Evolutionary conservation across 257 asterid species (phyloP), one percentile per base, ranked within the genome.

Genomic region (Osmanthus fragrans): DNA sequence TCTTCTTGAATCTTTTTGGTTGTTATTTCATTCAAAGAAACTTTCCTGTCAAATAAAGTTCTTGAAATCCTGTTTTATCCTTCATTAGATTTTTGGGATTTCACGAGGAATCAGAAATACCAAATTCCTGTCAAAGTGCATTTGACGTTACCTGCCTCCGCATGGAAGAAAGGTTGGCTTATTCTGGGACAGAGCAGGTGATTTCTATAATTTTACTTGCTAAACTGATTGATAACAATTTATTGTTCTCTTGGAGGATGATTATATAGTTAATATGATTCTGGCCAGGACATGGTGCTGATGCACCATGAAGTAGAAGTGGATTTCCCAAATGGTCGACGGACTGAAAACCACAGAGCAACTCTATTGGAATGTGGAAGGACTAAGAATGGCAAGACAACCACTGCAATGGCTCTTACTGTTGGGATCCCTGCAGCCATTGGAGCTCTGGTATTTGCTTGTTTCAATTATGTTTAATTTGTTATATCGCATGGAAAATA

Each of bases 361-460:
- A 95, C 99, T 0, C 82, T 95, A 36, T 80, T 95, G 76, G 99
- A 89, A 85, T 86, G 89, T 3, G 98, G 99, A 9, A 95, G 88
- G 77, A 88, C 75, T 12, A 85, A 76, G 21, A 85, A 84, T 18
- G 92, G 77, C 71, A 91, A 84, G 33, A 56, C 88, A 7, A 86
- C 88, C 79, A 89, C 92, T 0, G 97, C 99, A 33, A 95, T 95
- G 98, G 93, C 99, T 72, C 87, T 91, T 40, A 93, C 98, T 19
- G 99, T 93, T 21, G 99, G 98, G 78, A 91, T 95, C 79, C 98
- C 98, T 39, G 96, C 89, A 30, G 99, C 98, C 85, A 93, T 89
- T 76, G 99, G 96, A 77, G 99, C 98, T 72, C 85, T 95, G 93
- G 99, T 94, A 90, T 77, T 75, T 68, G n/a, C 78, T 78, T 27